Conservation (phyloP, 371 early-diverging fungal genomes). For the Mucor saturninus region DNA sequence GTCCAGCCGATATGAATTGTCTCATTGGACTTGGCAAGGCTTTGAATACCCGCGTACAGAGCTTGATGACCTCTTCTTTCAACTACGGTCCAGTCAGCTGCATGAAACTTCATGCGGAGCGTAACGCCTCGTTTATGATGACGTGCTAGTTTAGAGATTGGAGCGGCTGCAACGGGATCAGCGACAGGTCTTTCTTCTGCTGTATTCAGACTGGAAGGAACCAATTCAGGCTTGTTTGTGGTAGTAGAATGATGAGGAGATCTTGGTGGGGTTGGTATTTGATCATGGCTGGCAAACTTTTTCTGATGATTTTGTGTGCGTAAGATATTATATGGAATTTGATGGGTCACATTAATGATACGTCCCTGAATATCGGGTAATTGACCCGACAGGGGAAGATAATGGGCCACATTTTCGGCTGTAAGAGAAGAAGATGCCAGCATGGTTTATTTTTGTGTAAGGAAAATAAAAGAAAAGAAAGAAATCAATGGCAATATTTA, state of each 20-base stretch:
- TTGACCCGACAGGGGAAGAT: slow-evolving; percentile 32
- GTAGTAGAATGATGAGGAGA: slow-evolving; percentile 13
- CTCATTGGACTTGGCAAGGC: slow-evolving; percentile 50
- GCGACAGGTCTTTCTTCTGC: not conserved
- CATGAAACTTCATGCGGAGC: slow-evolving; percentile 32
- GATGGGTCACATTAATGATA: slow-evolving; percentile 43
- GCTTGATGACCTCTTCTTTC: slow-evolving; percentile 73
- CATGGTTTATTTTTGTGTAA: not conserved
- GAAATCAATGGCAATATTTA: slow-evolving; percentile 4
- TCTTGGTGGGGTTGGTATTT: slow-evolving; percentile 3
- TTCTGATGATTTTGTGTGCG: slow-evolving; percentile 16
- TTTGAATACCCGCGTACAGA: slow-evolving; percentile 69
- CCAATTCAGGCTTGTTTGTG: slow-evolving; percentile 3
- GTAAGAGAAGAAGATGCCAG: slow-evolving; percentile 11
- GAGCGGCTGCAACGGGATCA: slow-evolving; percentile 34
- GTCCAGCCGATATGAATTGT: slow-evolving; percentile 73
- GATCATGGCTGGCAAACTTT: not conserved
- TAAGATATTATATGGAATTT: slow-evolving; percentile 37
- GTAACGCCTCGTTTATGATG: slow-evolving; percentile 32
- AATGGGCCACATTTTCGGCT: slow-evolving; percentile 36
- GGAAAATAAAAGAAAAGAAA: not conserved
- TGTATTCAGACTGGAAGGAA: not conserved
- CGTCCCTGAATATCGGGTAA: slow-evolving; percentile 38
- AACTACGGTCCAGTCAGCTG: slow-evolving; percentile 41
- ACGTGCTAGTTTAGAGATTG: slow-evolving; percentile 36